A percentile compares a stretch with the other conserved stretches of the same genome.
These are phyloP conservation scores for Cynara cardunculus DNA, from an alignment of 129 eudicot species.

Conservation along the genomic window DNA sequence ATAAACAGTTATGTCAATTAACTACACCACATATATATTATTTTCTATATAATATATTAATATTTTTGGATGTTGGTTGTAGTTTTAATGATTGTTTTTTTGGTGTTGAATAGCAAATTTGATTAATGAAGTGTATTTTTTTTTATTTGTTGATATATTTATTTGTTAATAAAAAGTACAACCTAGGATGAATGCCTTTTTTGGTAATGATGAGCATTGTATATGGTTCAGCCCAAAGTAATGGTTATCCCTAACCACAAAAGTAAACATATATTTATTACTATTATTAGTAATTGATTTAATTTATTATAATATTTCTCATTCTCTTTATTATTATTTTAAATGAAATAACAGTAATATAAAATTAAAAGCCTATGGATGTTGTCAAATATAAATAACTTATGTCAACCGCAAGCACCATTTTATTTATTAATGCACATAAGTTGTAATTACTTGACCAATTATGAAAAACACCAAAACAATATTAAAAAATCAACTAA, in stretches of 20 bases:
- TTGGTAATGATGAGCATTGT: conserved; percentile 19
- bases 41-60: conserved; percentile 6
- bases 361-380: background rate
- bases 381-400: background rate
- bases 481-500: background rate
- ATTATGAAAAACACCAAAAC: background rate
- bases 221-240: background rate
- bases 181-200: conserved; percentile 31
- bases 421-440: background rate
- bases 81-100: conserved; percentile 21
- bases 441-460: background rate
- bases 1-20: conserved; percentile 6
- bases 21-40: background rate
- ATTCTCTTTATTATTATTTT: background rate
- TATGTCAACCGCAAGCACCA: background rate
- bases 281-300: background rate
- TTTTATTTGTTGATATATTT: conserved; percentile 6
- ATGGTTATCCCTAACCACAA: conserved; percentile 25
- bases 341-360: background rate
- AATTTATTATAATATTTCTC: background rate
- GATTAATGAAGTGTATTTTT: conserved; percentile 5
- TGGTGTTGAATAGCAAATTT: background rate
- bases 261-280: conserved; percentile 21
- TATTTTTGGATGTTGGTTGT: conserved; percentile 23
- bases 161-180: conserved; percentile 21